These are phyloP conservation scores for Fusarium caatingaense DNA, from an alignment of 2,329 filamentous ascomycete species.

Conservation along the genomic window DNA sequence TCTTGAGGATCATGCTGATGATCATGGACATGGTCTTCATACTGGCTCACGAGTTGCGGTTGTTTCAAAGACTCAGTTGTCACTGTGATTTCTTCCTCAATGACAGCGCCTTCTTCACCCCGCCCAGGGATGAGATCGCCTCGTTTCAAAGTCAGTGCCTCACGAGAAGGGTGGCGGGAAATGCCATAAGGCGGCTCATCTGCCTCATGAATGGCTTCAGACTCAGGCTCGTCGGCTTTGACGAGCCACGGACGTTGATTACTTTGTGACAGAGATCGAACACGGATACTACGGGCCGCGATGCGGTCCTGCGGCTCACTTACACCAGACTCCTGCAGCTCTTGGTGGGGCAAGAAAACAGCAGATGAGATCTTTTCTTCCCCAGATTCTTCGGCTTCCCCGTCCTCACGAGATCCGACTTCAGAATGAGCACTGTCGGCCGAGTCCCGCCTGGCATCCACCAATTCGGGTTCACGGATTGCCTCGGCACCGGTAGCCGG, in stretches of 20 bases:
- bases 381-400: slow-evolving; percentile 68
- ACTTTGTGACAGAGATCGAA: slow-evolving; percentile 56
- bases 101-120: slow-evolving; percentile 53
- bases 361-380: slow-evolving; percentile 90
- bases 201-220: slow-evolving; percentile 46
- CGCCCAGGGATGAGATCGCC: slow-evolving; percentile 50
- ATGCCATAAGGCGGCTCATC: slow-evolving; percentile 39
- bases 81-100: slow-evolving; percentile 58
- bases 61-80: slow-evolving; percentile 48
- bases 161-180: slow-evolving; percentile 46
- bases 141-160: slow-evolving; percentile 45
- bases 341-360: slow-evolving; percentile 82
- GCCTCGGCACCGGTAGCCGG: slow-evolving; percentile 37
- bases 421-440: slow-evolving; percentile 53
- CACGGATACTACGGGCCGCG: slow-evolving; percentile 61
- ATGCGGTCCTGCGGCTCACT: slow-evolving; percentile 48
- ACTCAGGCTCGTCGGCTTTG: slow-evolving; percentile 65
- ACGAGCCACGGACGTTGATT: slow-evolving; percentile 65
- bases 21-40: slow-evolving; percentile 63
- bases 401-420: slow-evolving; percentile 51
- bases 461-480: slow-evolving; percentile 44
- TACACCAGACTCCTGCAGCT: slow-evolving; percentile 54
- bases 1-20: slow-evolving; percentile 63
- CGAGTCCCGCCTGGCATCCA: slow-evolving; percentile 52
- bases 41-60: slow-evolving; percentile 55